Conservation (phyloP, 805 yeast genomes). For the Candida taoyuanica region DNA sequence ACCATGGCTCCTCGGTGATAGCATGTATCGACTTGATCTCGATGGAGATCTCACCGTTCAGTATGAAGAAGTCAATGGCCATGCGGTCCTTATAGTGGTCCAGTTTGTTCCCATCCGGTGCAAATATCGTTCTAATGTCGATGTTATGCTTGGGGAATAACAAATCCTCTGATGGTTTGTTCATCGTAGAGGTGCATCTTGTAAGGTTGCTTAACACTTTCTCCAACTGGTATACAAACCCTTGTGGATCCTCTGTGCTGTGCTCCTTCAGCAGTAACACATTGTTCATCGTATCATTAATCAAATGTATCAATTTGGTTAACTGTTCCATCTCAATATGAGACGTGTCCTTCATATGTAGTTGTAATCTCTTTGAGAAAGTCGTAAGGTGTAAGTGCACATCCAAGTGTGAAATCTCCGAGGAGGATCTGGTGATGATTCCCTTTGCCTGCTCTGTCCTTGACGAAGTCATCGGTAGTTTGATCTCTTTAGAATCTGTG, state of each 20-base stretch:
- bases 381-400: slow-evolving; percentile 34
- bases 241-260: slow-evolving; percentile 7
- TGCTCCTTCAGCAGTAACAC: slow-evolving; percentile 35
- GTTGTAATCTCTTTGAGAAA: slow-evolving; percentile 38
- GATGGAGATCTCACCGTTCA: slow-evolving; percentile 58
- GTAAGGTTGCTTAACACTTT: slow-evolving; percentile 25
- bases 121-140: slow-evolving; percentile 34
- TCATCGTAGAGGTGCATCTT: slow-evolving; percentile 34
- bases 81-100: slow-evolving; percentile 34
- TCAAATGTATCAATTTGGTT: slow-evolving; percentile 31
- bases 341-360: slow-evolving; percentile 33
- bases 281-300: slow-evolving; percentile 20
- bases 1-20: slow-evolving; percentile 61
- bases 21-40: slow-evolving; percentile 50
- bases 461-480: slow-evolving; percentile 52
- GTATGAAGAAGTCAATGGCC: slow-evolving; percentile 52
- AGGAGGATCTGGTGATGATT: slow-evolving; percentile 50
- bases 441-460: slow-evolving; percentile 60
- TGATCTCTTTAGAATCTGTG: slow-evolving; percentile 38
- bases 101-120: slow-evolving; percentile 26
- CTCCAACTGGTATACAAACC: slow-evolving; percentile 16
- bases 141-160: slow-evolving; percentile 55
- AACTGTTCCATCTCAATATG: slow-evolving; percentile 38
- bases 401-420: slow-evolving; percentile 45
- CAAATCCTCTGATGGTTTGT: slow-evolving; percentile 48